Conservation (phyloP, 1,139 yeast genomes). For the Blastobotrys persicus region DNA sequence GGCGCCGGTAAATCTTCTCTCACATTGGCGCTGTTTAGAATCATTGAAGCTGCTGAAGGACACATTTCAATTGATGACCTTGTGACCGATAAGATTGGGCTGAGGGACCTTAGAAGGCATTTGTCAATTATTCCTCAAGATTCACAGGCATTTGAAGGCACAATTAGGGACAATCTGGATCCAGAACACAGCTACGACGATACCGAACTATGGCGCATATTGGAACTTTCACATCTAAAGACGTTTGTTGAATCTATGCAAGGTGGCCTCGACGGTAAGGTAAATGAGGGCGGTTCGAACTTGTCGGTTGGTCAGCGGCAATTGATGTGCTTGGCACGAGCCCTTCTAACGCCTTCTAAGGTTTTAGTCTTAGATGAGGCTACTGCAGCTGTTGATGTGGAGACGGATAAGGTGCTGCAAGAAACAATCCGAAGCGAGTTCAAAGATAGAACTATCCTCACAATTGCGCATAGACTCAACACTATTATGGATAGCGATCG, state of each 20-base stretch:
- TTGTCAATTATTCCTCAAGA: constrained; percentile 95
- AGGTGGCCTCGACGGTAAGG: constrained; percentile 40
- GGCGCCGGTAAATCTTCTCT: constrained; percentile 97
- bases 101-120: constrained; percentile 77
- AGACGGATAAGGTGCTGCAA: constrained; percentile 73
- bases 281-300: constrained; percentile 70
- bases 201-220: constrained; percentile 79
- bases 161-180: constrained; percentile 83
- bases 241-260: constrained; percentile 51
- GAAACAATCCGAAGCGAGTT: constrained; percentile 67
- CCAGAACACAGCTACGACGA: constrained; percentile 71
- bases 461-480: constrained; percentile 81
- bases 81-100: constrained; percentile 68
- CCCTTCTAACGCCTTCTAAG: constrained; percentile 58
- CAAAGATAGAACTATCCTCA: constrained; percentile 63
- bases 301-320: constrained; percentile 79
- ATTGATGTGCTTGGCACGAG: constrained; percentile 71
- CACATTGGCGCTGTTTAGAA: constrained; percentile 84
- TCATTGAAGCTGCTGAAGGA: constrained; percentile 79
- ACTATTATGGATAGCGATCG: constrained; percentile 79
- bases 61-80: constrained; percentile 70
- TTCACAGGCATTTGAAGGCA: constrained; percentile 93
- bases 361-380: constrained; percentile 78
- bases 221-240: constrained; percentile 82
- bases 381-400: constrained; percentile 80